Conservation (phyloP, 352 stramenopile species). For the Phytophthora agathidicida region DNA sequence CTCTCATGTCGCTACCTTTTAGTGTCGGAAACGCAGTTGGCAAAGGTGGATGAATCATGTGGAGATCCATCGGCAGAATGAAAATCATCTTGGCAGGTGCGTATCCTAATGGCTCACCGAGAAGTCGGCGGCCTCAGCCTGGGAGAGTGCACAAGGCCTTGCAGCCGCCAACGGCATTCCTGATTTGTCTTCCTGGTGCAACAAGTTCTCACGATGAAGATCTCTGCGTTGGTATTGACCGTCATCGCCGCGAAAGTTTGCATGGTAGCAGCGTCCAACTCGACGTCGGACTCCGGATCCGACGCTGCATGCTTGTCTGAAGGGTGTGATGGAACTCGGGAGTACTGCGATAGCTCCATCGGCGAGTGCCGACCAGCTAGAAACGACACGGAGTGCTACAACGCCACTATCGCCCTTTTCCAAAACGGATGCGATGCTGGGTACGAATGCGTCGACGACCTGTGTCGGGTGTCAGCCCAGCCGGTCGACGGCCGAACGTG, state of each 20-base stretch:
- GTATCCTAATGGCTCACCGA: constrained; percentile 1
- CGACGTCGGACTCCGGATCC: neutral
- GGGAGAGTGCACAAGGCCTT: too few species aligned
- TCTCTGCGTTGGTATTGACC: constrained; percentile 7
- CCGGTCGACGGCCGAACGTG: constrained; percentile 14
- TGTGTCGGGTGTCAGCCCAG: constrained; percentile 29
- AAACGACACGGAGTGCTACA: constrained; percentile 33
- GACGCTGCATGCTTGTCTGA: constrained; percentile 11
- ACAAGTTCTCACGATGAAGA: constrained; percentile 17
- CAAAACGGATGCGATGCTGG: constrained; percentile 34
- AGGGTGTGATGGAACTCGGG: constrained; percentile 26
- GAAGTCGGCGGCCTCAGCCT: too few species aligned
- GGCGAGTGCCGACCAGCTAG: constrained; percentile 26
- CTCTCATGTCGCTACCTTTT: too few species aligned
- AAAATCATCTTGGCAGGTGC: constrained; percentile 10
- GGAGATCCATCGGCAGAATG: too few species aligned
- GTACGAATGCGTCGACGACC: constrained; percentile 33
- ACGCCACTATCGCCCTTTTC: constrained; percentile 33
- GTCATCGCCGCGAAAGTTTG: neutral
- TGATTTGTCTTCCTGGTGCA: constrained; percentile 1
- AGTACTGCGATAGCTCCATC: constrained; percentile 40
- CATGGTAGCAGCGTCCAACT: neutral
- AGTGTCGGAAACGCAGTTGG: neutral
- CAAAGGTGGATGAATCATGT: constrained; percentile 4
- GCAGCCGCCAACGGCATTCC: constrained; percentile 10